Conservation (phyloP, 73 alveolate genomes). For the Paramecium biaurelia region DNA sequence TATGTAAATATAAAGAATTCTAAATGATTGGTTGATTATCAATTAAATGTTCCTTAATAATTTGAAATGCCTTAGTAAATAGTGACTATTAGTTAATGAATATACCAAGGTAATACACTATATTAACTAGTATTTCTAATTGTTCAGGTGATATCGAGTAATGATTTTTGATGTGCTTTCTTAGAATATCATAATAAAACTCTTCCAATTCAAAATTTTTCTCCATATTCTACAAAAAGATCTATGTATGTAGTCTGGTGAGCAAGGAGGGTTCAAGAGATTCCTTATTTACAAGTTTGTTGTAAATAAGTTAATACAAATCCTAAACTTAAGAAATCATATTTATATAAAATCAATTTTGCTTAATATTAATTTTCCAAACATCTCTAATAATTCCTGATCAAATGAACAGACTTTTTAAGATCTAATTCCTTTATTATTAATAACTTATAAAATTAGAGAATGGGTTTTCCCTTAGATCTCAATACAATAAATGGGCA, state of each 20-base stretch:
- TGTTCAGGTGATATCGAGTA: not conserved
- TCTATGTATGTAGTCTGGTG: not conserved
- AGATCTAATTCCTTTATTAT: slow-evolving; percentile 12
- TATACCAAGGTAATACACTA: not conserved
- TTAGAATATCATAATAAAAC: not conserved
- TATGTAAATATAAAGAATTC: not conserved
- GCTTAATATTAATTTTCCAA: slow-evolving; percentile 30
- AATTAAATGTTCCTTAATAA: not conserved
- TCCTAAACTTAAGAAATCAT: slow-evolving; percentile 1
- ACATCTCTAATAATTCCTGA: slow-evolving; percentile 24
- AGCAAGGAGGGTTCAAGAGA: not conserved
- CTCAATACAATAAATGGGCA: slow-evolving; percentile 26
- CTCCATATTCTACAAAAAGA: not conserved
- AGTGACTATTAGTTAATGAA: not conserved
- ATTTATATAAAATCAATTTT: slow-evolving; percentile 4
- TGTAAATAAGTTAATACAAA: not conserved
- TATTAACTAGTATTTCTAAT: not conserved
- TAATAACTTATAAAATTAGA: not conserved
- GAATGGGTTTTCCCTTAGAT: not conserved
- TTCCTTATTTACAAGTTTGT: not conserved
- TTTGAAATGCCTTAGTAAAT: not conserved
- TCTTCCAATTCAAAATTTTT: not conserved
- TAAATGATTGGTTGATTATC: not conserved
- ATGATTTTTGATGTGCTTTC: not conserved
- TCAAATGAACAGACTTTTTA: not conserved